Base-by-base conservation (phyloP, 2,329 filamentous ascomycete species). In the Thielaviopsis ethacetica region DNA sequence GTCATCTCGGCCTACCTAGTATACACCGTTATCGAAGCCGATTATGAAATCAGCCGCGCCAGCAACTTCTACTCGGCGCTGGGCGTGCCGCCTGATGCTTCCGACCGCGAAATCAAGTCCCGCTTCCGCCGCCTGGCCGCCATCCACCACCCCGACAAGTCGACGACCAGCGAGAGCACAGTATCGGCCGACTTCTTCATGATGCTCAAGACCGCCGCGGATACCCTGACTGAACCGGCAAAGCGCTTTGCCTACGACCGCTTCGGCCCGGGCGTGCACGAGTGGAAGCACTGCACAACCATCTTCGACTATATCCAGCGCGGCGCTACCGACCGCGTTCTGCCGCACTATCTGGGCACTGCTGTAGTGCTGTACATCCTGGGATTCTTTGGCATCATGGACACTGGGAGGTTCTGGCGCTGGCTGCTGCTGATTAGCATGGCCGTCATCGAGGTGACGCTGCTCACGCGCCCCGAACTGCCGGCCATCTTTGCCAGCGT, bases 11-110 rank as follows among this genome's bases (percentile, higher is more conserved):
- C 81, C 62, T 98, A 97, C 73, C 86, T 97, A 44, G 72, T 85
- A 63, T 96, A 95, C 76, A 95, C 90, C 53, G 82, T 97, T 66
- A 93, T 91, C 73, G 91, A 97, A 73, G 86, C 89, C 66, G 88
- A 95, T 76, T 83, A 87, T 73, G 83, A 88, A 63, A 77, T 95
- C 27, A 85, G 82, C 63, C 74, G 78, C 52, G 74, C 77, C 1
- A 83, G 85, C 19, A 84, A 88, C 70, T 95, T 86, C 73, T 97
- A 96, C 73, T 75, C 80, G 53, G 79, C 85, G 63, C 80, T 98
- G 0, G 82, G 82, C 41, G 79, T 96, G 0, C 75, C 84, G 13
- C 76, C 84, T 44, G 70, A 78, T 59, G 85, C 86, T 12, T 78
- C 80, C 57, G 89, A 95, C 57, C 81, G 81, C 65, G 83, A 85